Base-by-base conservation (phyloP, 805 yeast genomes). In the Pichia manshurica region DNA sequence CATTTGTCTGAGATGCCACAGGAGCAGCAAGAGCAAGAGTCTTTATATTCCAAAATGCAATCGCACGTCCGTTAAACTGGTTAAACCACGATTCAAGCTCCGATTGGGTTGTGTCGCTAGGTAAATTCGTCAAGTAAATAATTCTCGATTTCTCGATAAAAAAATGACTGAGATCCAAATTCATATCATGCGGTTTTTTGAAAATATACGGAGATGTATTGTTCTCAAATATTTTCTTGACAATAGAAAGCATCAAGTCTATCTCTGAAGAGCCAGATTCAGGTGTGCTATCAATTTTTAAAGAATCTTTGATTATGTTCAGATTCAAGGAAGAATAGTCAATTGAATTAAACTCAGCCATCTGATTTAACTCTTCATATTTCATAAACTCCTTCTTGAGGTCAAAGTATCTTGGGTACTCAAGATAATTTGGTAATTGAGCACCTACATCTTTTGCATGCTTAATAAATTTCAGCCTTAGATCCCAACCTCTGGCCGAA, bases 31-130 rank as follows among this genome's bases (percentile, higher is more conserved):
- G 19, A 36, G 16, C 20, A n/a, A 13, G 36, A 15, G 16, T 39
- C 44, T 52, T 48, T 44, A 89, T 71, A 0, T 93, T 81, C 96
- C 96, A 88, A 62, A 88, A 87, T 12, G 95, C 93, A 44, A 86
- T 75, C 2, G 96, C 95, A 44, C 90, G 74, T 2, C 87, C 84
- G 3, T 95, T 95, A 62, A 77, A 83, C 61, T 86, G 93, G 4
- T 88, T 80, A 62, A 88, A 89, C 96, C 96, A 90, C 29, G 84
- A 74, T 68, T 89, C 96, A 42, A 89, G 71, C 65, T 90, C 96
- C 44, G 88, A 75, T 65, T 90, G 96, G 1, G 96, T 90, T 5
- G 91, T 86, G 58, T 89, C 96, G 22, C 72, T 71, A 2, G 96
- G 90, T 53, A 90, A 68, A 63, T 87, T 88, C n/a, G 84, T 74